Evolutionary conservation across 768 basidiomycete species (phyloP).

Genomic region (Boletus bicolor): DNA sequence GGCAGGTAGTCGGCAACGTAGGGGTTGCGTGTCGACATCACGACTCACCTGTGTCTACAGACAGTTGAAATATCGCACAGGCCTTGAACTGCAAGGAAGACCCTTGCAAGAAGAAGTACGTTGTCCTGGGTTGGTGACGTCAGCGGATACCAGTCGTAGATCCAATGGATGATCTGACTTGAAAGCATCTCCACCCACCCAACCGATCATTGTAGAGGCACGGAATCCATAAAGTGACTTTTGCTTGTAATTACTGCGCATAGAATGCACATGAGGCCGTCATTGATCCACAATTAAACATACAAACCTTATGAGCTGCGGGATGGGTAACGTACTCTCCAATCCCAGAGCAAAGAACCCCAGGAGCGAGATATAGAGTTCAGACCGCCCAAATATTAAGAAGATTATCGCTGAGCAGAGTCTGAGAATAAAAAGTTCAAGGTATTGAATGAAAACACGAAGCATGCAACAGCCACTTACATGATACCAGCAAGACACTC

Average conservation of each 20-base stretch:
- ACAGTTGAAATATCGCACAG: constrained; percentile 81
- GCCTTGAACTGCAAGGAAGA: constrained; percentile 80
- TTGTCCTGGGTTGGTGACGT: constrained; percentile 46
- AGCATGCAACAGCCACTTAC: constrained; percentile 36
- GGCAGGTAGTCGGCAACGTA: constrained; percentile 9
- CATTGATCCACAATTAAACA: constrained; percentile 2
- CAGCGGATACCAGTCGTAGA: constrained; percentile 9
- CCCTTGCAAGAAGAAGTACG: constrained; percentile 73
- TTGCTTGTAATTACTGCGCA: constrained; percentile 68
- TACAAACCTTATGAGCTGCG: constrained; percentile 72
- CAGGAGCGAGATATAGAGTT: constrained; percentile 56
- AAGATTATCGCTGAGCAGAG: constrained; percentile 71
- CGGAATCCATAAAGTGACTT: constrained; percentile 83
- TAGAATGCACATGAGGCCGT: constrained; percentile 18
- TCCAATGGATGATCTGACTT: constrained; percentile 49
- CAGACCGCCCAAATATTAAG: constrained; percentile 66
- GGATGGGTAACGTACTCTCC: constrained; percentile 84
- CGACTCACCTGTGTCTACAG: constrained; percentile 67
- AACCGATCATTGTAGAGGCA: constrained; percentile 76
- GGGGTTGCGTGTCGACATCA: constrained; percentile 2
- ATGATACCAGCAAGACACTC: constrained; percentile 80
- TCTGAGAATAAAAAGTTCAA: constrained; percentile 25
- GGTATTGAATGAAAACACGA: constrained; percentile 6
- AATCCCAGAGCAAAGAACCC: constrained; percentile 80
- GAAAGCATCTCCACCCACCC: constrained; percentile 82